These are phyloP conservation scores for Hibiscus tridactylites DNA, from an alignment of 345 rosid species.

Conservation along the genomic window DNA sequence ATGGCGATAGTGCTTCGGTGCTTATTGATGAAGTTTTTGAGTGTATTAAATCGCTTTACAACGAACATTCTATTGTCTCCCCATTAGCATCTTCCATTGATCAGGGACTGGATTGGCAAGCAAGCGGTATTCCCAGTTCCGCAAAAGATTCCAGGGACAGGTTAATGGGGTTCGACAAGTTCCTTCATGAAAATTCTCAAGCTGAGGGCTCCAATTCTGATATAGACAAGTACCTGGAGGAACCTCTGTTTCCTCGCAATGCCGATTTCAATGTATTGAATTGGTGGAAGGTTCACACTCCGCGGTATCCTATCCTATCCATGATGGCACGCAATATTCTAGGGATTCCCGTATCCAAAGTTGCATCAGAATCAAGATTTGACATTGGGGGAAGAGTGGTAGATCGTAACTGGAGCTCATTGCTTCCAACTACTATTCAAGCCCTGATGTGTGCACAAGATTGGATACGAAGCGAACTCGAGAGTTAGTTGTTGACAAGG, in stretches of 20 bases:
- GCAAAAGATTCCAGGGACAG: conserved; percentile 41
- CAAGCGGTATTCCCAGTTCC: conserved; percentile 11
- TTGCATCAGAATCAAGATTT: conserved; percentile 32
- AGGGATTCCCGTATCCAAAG: conserved; percentile 57
- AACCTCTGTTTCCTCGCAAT: conserved; percentile 70
- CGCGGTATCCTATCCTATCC: conserved; percentile 66
- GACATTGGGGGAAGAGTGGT: conserved; percentile 34
- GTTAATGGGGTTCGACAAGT: conserved; percentile 58
- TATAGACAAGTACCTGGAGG: conserved; percentile 73
- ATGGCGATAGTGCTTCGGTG: conserved; percentile 42
- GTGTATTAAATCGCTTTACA: conserved; percentile 51
- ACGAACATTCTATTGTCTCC: conserved; percentile 61
- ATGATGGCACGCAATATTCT: conserved; percentile 70
- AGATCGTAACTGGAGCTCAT: conserved; percentile 43
- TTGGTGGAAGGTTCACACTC: conserved; percentile 87
- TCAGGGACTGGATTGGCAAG: conserved; percentile 48
- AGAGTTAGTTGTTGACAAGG: conserved; percentile 14
- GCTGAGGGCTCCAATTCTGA: conserved; percentile 49
- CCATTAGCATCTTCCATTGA: conserved; percentile 43
- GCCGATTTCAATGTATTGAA: conserved; percentile 54
- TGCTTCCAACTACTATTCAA: conserved; percentile 49
- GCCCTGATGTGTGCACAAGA: conserved; percentile 78
- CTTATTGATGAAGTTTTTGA: conserved; percentile 46
- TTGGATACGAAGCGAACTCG: conserved; percentile 56
- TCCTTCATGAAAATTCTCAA: conserved; percentile 47